Evolutionary conservation across 768 basidiomycete genomes (phyloP), one percentile per base, ranked within the genome.

Genomic region (Xerocomus brunneocitrinus): DNA sequence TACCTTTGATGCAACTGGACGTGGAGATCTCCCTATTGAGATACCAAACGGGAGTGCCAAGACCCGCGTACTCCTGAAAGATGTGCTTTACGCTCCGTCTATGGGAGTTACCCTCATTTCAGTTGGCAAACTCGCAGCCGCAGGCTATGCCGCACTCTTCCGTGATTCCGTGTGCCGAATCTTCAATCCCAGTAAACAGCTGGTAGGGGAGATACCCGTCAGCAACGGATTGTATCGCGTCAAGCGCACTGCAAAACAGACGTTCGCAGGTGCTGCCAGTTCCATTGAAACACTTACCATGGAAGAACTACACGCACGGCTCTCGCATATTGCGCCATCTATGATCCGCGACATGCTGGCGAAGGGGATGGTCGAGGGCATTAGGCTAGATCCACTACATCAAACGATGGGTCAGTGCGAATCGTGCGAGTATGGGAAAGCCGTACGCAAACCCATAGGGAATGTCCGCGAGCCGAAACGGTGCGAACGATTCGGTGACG

Each of bases 391-490:
- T 13, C 36, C 36, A 25, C 28, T 22, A 3, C 39, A 45, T 28
- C 12, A 28, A 5, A 50, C 50, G 5, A 57, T 60, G 54, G 54
- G 44, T 16, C 31, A 47, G 19, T 61, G 54, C 27, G 30, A 50
- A 14, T 53, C 54, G 12, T 61, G 57, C 9, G 30, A 53, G 32
- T 56, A 58, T 28, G 54, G 51, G 7, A 61, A 61, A 30, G 40
- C 34, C 0, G 49, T 47, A 2, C 13, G 34, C 1, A 55, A 58
- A 35, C 54, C 52, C 6, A 58, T 58, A 1, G 25, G 54, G 32
- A 56, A 56, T 16, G 30, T 30, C 3, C 31, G 19, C 2, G 28
- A 59, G 7, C 55, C 12, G 2, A 27, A 42, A 13, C 4, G 4
- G 22, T 24, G 14, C 5, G 39, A 35, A 24, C 25, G 32, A 7